These are phyloP conservation scores for Ceriops zippeliana DNA, from an alignment of 345 rosid species.

Conservation along the genomic window DNA sequence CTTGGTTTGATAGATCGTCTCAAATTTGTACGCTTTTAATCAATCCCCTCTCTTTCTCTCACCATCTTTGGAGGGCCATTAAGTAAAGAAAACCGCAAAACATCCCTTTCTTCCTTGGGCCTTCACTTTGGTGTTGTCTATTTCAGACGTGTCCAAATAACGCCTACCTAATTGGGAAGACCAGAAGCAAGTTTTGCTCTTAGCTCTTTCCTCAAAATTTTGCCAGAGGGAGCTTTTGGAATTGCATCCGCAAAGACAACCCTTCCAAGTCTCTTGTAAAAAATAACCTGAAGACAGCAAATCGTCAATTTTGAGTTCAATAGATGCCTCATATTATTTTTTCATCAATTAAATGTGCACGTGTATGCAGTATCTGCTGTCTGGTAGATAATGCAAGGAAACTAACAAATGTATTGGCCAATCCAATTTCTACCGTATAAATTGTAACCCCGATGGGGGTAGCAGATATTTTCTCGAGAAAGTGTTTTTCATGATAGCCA, in stretches of 20 bases:
- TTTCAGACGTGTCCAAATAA: not conserved
- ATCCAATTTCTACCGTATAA: no score
- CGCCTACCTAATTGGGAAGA: slow-evolving; percentile 7
- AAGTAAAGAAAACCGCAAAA: not conserved
- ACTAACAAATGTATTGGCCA: no score
- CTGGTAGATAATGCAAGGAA: no score
- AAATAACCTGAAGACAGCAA: slow-evolving; percentile 53
- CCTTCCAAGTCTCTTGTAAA: slow-evolving; percentile 64
- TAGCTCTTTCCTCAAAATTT: slow-evolving; percentile 75
- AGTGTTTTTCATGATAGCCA: no score
- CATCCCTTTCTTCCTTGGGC: not conserved
- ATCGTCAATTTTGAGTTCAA: not conserved
- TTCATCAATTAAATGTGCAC: no score
- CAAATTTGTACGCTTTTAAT: no score
- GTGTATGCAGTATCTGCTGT: no score
- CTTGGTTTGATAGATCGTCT: no score
- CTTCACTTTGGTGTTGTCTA: not conserved
- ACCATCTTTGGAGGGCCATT: not conserved
- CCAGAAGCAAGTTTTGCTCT: slow-evolving; percentile 51
- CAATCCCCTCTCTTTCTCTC: not conserved
- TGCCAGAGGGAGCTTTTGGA: slow-evolving; percentile 85
- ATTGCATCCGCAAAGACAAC: slow-evolving; percentile 67
- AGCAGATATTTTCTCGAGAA: no score
- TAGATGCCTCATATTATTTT: no score
- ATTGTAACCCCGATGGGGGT: no score